Conservation (phyloP, 805 yeast species). For the Diddensiella transvaalensis region DNA sequence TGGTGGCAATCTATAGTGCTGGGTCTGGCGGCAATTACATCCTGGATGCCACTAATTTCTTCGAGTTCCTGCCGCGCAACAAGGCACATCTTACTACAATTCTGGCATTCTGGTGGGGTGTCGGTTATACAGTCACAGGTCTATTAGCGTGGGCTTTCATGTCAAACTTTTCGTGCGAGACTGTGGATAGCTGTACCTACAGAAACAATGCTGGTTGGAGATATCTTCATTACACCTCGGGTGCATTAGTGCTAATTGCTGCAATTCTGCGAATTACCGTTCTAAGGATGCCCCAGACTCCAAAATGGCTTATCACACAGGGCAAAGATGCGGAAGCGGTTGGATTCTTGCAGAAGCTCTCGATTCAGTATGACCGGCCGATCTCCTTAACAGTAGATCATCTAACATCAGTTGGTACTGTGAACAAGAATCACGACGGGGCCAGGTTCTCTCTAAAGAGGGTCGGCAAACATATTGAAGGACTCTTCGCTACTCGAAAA, state of each 20-base stretch:
- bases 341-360: conserved; percentile 42
- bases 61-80: conserved; percentile 50
- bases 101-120: conserved; percentile 59
- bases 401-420: conserved; percentile 43
- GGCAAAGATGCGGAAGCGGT: conserved; percentile 44
- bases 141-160: conserved; percentile 56
- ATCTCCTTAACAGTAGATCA: conserved; percentile 46
- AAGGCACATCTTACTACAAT: conserved; percentile 50
- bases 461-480: conserved; percentile 28
- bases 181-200: conserved; percentile 43
- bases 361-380: conserved; percentile 43
- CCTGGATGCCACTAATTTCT: conserved; percentile 49
- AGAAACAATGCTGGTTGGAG: conserved; percentile 57
- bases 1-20: conserved; percentile 43
- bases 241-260: conserved; percentile 48
- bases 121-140: conserved; percentile 54
- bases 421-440: conserved; percentile 27
- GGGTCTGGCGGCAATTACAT: conserved; percentile 52
- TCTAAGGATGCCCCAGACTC: conserved; percentile 49
- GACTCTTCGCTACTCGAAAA: conserved; percentile 46
- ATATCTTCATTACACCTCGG: conserved; percentile 51
- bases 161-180: conserved; percentile 46
- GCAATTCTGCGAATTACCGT: conserved; percentile 48
- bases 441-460: conserved; percentile 13
- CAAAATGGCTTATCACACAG: conserved; percentile 37